Percentiles rank a stretch among this genome's conserved stretches.
Conservation (phyloP, 2,329 filamentous ascomycete species). For the Orbilia ellipsospora region DNA sequence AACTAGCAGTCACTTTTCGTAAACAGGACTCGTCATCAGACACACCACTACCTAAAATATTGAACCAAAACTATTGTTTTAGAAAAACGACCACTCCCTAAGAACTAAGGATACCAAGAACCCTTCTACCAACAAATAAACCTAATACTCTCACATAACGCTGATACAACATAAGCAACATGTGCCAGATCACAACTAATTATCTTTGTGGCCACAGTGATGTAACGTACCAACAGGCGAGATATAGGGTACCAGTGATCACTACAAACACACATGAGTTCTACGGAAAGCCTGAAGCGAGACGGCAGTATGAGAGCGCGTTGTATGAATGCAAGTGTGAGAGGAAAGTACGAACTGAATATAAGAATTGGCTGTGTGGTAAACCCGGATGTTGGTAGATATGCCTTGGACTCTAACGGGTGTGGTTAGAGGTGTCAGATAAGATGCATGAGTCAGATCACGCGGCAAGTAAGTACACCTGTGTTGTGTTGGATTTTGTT, state of each 20-base stretch:
- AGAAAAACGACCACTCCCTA: no score
- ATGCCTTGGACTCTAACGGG: background rate
- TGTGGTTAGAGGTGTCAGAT: background rate
- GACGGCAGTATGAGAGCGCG: constrained; percentile 16
- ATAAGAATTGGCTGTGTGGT: constrained; percentile 27
- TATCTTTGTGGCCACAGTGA: constrained; percentile 28
- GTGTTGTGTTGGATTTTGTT: constrained; percentile 5
- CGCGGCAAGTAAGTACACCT: background rate
- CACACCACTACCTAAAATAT: background rate
- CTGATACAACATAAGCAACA: background rate
- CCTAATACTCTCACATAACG: background rate
- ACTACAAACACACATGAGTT: constrained; percentile 8
- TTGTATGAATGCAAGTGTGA: constrained; percentile 7
- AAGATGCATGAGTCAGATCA: background rate
- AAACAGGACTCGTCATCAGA: background rate
- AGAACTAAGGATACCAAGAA: no score
- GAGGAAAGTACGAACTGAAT: background rate
- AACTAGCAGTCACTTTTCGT: no score
- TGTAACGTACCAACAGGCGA: background rate
- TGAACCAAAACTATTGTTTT: background rate
- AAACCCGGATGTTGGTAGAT: constrained; percentile 13
- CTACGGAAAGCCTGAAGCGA: constrained; percentile 5
- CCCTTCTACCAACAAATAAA: no score
- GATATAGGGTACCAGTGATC: constrained; percentile 19
- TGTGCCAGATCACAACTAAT: constrained; percentile 12